Percentiles rank a stretch among this genome's conserved stretches.
Evolutionary conservation across 2,329 filamentous ascomycete species (phyloP).

Genomic region (Hypoxylon sp.): DNA sequence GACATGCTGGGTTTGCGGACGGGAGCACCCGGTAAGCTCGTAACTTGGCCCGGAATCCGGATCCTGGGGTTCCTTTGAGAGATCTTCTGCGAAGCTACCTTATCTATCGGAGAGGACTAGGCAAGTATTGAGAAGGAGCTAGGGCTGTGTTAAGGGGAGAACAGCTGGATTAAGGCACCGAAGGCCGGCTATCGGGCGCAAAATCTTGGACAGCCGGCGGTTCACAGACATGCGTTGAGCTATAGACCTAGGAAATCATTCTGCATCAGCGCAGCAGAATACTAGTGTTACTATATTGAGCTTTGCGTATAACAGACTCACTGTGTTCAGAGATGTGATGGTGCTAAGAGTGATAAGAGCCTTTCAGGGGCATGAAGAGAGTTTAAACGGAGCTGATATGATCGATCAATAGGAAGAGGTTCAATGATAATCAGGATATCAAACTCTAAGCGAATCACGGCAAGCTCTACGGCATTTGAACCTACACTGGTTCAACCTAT

Average conservation of each 20-base stretch:
- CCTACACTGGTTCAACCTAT: slow-evolving; percentile 11
- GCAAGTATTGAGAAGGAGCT: background rate
- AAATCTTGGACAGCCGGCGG: background rate
- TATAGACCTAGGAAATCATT: background rate
- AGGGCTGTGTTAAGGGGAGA: background rate
- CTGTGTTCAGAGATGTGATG: background rate
- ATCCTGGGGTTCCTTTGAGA: background rate
- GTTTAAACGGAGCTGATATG: background rate
- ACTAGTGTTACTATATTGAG: background rate
- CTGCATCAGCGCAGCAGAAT: background rate
- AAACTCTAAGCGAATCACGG: background rate
- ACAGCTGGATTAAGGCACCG: background rate
- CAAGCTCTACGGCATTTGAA: slow-evolving; percentile 9
- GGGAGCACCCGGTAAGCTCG: background rate
- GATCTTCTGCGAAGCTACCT: background rate
- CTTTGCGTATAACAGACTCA: background rate
- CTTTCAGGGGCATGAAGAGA: background rate
- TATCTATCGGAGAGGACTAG: background rate
- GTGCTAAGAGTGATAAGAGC: background rate
- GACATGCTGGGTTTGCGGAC: background rate
- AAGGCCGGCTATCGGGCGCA: background rate
- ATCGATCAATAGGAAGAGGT: background rate
- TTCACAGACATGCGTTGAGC: background rate
- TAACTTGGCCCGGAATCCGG: background rate
- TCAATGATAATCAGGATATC: background rate